Conservation (phyloP, 352 stramenopile genomes). For the Plasmopara halstedii region DNA sequence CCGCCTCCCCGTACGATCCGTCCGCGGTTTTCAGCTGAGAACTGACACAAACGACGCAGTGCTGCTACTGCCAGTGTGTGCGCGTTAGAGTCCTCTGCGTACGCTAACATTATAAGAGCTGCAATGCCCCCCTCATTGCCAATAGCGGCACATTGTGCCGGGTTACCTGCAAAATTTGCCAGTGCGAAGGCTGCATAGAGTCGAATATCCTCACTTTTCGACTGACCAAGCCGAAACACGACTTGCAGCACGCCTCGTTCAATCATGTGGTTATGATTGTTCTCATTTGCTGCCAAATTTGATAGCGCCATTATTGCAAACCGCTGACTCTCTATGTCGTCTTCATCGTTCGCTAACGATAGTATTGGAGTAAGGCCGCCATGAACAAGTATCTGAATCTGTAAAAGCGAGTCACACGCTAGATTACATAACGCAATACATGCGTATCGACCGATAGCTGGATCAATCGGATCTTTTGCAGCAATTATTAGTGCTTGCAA, state of each 20-base stretch:
- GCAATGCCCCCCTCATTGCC: conserved; percentile 87
- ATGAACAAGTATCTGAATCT: conserved; percentile 91
- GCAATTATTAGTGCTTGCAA: conserved; percentile 88
- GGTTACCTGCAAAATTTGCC: conserved; percentile 89
- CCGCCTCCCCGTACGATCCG: conserved; percentile 82
- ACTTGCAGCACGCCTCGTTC: conserved; percentile 77
- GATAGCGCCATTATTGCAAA: conserved; percentile 93
- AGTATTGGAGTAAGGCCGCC: conserved; percentile 87
- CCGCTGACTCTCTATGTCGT: conserved; percentile 77
- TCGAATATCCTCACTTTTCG: conserved; percentile 70
- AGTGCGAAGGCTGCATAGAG: conserved; percentile 90
- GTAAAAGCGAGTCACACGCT: conserved; percentile 82
- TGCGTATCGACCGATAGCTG: conserved; percentile 83
- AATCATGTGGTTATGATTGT: conserved; percentile 90
- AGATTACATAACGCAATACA: conserved; percentile 94
- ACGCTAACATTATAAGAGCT: conserved; percentile 85
- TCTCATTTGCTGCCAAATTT: conserved; percentile 92
- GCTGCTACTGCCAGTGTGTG: conserved; percentile 91
- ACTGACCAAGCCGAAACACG: conserved; percentile 70
- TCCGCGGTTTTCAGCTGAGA: conserved; percentile 81
- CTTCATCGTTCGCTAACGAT: conserved; percentile 48
- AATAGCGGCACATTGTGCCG: conserved; percentile 81
- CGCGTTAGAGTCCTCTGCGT: conserved; percentile 80
- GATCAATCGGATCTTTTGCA: conserved; percentile 80
- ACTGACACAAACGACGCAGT: conserved; percentile 88